Base-by-base conservation (phyloP, 2,329 filamentous ascomycete genomes). In the Colletotrichum camelliae region DNA sequence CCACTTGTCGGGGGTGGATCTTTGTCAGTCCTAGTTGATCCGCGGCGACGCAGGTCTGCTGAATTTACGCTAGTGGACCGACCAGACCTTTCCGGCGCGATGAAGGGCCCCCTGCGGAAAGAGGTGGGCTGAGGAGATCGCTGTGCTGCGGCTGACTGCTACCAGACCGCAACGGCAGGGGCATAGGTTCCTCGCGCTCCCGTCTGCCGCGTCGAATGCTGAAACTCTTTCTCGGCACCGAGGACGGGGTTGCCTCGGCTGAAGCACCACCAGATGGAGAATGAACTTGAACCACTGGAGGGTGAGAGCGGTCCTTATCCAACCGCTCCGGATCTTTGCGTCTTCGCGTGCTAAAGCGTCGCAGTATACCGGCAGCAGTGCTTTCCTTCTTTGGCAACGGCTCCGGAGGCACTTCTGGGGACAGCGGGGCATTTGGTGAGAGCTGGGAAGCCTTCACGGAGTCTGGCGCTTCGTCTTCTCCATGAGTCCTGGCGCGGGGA, bases 1-100 rank as follows among this genome's bases (percentile, higher is more conserved):
- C 94, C 94, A 82, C 94, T 96, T 0, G 94, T 95, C 9, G 91
- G 88, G 13, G 94, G 94, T 33, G 93, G 92, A 24, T 96, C 94
- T 76, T 92, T 92, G 43, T 86, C 83, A 21, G 88, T 84, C 64
- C 88, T 81, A 78, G 84, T 82, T 78, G 88, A 80, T n/a, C 82
- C 81, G 24, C 94, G 91, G 76, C 94, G 89, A 77, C 95, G 91
- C 76, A 95, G 92, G 77, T 98, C 96, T 33, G 94, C 95, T 3
- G 95, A 97, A 81, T 96, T 98, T 70, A 98, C 96, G 81, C 96
- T 98, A 10, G 96, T 96, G 8, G 96, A 98, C 77, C 96, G 91
- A 43, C 95, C 21, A 98, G 87, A 12, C 92, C 93, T 79, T 94
- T 94, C 64, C 91, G 92, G 69, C 90, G 90, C 60, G 91, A 90